Evolutionary conservation across 305 asterid genomes (phyloP).

Genomic region (Solanum chacoense): DNA sequence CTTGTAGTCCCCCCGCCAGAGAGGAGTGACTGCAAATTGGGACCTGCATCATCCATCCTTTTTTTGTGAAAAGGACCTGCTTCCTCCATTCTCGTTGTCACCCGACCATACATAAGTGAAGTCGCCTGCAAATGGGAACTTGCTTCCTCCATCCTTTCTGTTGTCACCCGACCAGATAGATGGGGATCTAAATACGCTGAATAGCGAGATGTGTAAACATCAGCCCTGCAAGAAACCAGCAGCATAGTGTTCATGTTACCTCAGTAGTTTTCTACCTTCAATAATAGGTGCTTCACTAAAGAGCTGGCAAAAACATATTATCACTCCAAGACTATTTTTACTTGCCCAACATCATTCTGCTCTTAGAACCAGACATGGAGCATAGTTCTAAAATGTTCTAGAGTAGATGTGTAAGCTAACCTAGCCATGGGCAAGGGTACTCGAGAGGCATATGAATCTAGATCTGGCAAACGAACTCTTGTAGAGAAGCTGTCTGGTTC

Average conservation of each 20-base stretch:
- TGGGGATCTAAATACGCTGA: constrained; percentile 24
- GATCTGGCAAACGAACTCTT: constrained; percentile 8
- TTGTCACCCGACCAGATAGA: constrained; percentile 4
- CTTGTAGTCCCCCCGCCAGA: constrained; percentile 1
- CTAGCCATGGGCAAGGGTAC: constrained; percentile 7
- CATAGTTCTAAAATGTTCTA: background rate
- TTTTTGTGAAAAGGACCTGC: background rate
- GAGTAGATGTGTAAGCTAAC: constrained; percentile 1
- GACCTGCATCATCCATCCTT: constrained; percentile 20
- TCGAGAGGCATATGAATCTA: constrained; percentile 5
- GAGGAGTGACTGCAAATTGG: constrained; percentile 6
- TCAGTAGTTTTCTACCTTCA: background rate
- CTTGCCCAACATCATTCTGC: background rate
- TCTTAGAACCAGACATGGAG: background rate
- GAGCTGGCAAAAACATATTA: background rate
- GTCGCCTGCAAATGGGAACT: constrained; percentile 1
- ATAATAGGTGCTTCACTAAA: background rate
- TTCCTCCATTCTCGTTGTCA: constrained; percentile 21
- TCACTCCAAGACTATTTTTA: background rate
- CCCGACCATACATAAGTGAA: constrained; percentile 22
- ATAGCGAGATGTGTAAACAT: constrained; percentile 29
- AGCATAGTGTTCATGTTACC: background rate
- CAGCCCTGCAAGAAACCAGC: constrained; percentile 38
- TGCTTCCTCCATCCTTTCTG: constrained; percentile 5
- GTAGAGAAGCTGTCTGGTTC: constrained; percentile 26